Base-by-base conservation (phyloP, 169 alveolate species). In the Plasmodium falciparum region DNA sequence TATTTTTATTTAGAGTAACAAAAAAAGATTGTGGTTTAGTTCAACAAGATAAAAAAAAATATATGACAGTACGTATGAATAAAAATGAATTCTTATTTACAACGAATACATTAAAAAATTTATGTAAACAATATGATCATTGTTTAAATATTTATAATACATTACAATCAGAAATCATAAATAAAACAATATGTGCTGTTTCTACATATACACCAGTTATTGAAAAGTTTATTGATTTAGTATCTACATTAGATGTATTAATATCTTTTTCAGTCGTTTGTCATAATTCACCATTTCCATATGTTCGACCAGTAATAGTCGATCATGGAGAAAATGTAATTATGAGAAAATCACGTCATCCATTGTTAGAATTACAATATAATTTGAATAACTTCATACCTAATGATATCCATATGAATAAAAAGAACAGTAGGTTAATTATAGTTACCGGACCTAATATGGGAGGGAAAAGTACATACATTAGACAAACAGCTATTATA, bases 391-490 rank as follows among this genome's bases (percentile, higher is more conserved):
- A 89, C 58, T 94, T 96, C 83, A 97, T 97, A 12, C 96, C 98
- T 11, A 97, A 98, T 90, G 97, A 96, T 75, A 93, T 95, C 22
- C 88, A 69, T 54, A 89, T 97, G 93, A 95, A 92, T 43, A 86
- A 96, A 45, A 90, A 95, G 47, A 66, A 93, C 20, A 93, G 97
- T 15, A 93, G 98, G 70, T 89, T 98, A 45, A 96, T 95, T 69
- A 95, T 99, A 56, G 98, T 98, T 39, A 98, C 99, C 3, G 99
- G 99, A n/a, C 99, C 99, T 7, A 98, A 98, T 88, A 98, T 98
- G 99, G 99, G 99, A 33, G 99, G 99, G 26, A 98, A 98, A 75
- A 96, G 98, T 71, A 98, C 99, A 5, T 98, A 95, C 78, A 97
- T 98, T 61, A 94, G 99, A 65, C 97, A 97, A 93, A 91, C 90